Conservation (phyloP, 2,329 filamentous ascomycete species). For the Colletotrichum musae region DNA sequence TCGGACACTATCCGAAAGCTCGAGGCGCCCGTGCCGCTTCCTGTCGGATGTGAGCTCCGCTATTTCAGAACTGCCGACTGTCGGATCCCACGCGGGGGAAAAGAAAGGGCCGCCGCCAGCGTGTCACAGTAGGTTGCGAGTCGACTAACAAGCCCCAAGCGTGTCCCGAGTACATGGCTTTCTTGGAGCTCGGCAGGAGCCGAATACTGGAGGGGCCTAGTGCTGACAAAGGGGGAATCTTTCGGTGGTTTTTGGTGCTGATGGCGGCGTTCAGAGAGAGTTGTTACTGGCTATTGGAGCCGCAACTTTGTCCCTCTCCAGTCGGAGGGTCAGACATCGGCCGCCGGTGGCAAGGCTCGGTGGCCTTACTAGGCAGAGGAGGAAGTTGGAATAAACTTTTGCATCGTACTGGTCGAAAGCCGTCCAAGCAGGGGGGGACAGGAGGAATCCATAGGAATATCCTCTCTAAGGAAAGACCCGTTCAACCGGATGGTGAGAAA, state of each 20-base stretch:
- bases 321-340: slow-evolving; percentile 11
- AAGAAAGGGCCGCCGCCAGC: not conserved
- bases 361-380: slow-evolving; percentile 1
- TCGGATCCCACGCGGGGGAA: not conserved
- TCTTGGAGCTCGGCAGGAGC: slow-evolving; percentile 23
- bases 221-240: slow-evolving; percentile 22
- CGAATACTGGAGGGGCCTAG: slow-evolving; percentile 6
- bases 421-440: slow-evolving; percentile 11
- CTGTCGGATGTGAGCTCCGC: not conserved
- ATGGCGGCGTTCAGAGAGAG: not conserved
- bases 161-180: slow-evolving; percentile 13
- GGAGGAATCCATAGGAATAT: too few species aligned
- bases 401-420: not conserved
- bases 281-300: slow-evolving; percentile 1
- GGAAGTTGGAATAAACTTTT: slow-evolving; percentile 27
- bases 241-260: slow-evolving; percentile 1
- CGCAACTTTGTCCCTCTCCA: not conserved
- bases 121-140: not conserved
- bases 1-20: not conserved
- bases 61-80: slow-evolving; percentile 19
- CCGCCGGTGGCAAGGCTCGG: slow-evolving; percentile 2
- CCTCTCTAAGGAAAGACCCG: slow-evolving; percentile 13
- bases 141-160: not conserved
- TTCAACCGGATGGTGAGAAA: not conserved
- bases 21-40: too few species aligned